Conservation (phyloP, 2,329 filamentous ascomycete species). For the Fusarium poae region DNA sequence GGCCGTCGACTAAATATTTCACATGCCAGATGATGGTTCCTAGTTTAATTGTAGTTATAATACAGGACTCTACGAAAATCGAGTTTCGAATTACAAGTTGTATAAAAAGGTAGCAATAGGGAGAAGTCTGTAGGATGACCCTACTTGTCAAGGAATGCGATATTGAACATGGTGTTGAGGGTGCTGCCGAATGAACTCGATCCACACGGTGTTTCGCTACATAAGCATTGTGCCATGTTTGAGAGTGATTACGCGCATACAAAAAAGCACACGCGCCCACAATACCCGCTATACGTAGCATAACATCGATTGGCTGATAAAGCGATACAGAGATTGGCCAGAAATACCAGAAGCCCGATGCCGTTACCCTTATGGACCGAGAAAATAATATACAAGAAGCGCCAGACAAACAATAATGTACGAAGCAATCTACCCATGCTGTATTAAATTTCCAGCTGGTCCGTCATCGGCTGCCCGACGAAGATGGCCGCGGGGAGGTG, state of each 20-base stretch:
- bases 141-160: too few relatives aligned
- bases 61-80: too few relatives aligned
- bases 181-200: constrained; percentile 1
- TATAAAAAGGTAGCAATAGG: too few relatives aligned
- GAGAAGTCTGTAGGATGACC: too few relatives aligned
- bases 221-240: neutral
- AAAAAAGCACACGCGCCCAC: neutral
- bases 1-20: too few relatives aligned
- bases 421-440: neutral
- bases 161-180: too few relatives aligned
- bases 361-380: neutral
- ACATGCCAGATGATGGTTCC: too few relatives aligned
- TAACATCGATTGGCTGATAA: neutral
- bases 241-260: neutral
- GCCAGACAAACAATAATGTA: constrained; percentile 8
- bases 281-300: neutral
- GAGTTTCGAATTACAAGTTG: too few relatives aligned
- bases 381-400: neutral
- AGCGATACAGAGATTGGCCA: neutral
- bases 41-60: too few relatives aligned
- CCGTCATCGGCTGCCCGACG: constrained; percentile 35
- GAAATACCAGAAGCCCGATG: neutral
- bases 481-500: constrained; percentile 31
- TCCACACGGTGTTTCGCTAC: neutral
- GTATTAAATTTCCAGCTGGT: too few relatives aligned